Percentiles rank a stretch among this genome's conserved stretches.
These are phyloP conservation scores for Avena sativa DNA, from an alignment of 176 grass and related monocot genomes.

Conservation along the genomic window DNA sequence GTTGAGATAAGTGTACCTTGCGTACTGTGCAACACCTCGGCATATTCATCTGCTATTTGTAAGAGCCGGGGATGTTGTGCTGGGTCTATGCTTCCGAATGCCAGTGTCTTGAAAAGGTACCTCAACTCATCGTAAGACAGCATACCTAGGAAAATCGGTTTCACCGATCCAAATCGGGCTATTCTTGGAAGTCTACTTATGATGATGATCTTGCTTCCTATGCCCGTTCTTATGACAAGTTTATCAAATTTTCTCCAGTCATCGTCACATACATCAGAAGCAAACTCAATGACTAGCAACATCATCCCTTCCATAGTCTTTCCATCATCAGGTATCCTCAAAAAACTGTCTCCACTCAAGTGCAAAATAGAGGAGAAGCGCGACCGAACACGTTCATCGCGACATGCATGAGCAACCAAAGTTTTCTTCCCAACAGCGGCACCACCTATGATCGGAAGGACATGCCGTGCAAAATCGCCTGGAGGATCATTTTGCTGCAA, in stretches of 20 bases:
- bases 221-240: background rate
- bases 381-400: background rate
- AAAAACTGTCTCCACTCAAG: background rate
- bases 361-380: background rate
- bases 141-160: background rate
- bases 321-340: background rate
- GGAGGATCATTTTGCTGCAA: background rate
- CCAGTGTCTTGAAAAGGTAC: conserved; percentile 3
- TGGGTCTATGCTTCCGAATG: background rate
- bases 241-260: background rate
- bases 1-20: background rate
- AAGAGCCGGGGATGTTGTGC: background rate
- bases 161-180: background rate
- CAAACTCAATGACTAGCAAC: background rate
- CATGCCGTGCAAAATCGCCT: background rate
- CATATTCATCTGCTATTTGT: background rate
- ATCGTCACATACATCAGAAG: background rate
- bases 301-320: background rate
- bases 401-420: background rate
- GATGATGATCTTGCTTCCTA: background rate
- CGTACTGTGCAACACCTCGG: background rate
- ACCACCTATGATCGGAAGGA: background rate
- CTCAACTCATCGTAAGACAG: background rate
- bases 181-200: background rate
- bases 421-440: background rate